These are phyloP conservation scores for Suhomyces yuchorum DNA, from an alignment of 1,139 yeast genomes.

Conservation along the genomic window DNA sequence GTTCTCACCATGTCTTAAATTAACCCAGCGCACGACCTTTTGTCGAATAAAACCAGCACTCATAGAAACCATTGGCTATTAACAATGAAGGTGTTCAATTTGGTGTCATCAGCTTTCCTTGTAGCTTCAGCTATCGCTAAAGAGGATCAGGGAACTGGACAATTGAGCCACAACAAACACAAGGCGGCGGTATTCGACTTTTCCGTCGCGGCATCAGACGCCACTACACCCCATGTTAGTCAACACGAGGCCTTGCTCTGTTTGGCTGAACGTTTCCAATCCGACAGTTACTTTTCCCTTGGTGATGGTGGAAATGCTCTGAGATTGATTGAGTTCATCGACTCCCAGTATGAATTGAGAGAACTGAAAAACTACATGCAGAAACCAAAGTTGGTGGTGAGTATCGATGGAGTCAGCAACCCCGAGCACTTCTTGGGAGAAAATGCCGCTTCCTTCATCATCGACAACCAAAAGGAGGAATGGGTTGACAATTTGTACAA, in stretches of 20 bases:
- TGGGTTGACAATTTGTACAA: conserved; percentile 24
- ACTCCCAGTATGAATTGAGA: conserved; percentile 20
- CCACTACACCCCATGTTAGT: conserved; percentile 14
- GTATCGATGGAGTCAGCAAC: conserved; percentile 42
- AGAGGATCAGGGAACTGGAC: conserved; percentile 2
- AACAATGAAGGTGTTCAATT: conserved; percentile 12
- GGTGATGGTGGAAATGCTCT: conserved; percentile 28
- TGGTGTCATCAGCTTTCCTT: conserved; percentile 12
- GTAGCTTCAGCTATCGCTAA: conserved; percentile 8
- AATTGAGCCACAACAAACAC: conserved; percentile 1
- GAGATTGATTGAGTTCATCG: conserved; percentile 30
- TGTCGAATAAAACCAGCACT: conserved; percentile 6
- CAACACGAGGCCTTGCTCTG: conserved; percentile 28
- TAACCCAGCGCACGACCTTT: conserved; percentile 16
- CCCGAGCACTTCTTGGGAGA: conserved; percentile 26
- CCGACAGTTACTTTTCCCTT: conserved; percentile 35
- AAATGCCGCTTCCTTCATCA: conserved; percentile 20
- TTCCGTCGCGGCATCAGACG: conserved; percentile 10
- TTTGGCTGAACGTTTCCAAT: conserved; percentile 47
- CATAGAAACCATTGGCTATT: not conserved
- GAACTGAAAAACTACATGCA: not conserved
- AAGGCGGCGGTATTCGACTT: conserved; percentile 25
- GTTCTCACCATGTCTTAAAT: no score
- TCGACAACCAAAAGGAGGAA: conserved; percentile 18
- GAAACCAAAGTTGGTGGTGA: conserved; percentile 39